Conservation (phyloP, 441 rosid species). For the Gossypium armourianum region DNA sequence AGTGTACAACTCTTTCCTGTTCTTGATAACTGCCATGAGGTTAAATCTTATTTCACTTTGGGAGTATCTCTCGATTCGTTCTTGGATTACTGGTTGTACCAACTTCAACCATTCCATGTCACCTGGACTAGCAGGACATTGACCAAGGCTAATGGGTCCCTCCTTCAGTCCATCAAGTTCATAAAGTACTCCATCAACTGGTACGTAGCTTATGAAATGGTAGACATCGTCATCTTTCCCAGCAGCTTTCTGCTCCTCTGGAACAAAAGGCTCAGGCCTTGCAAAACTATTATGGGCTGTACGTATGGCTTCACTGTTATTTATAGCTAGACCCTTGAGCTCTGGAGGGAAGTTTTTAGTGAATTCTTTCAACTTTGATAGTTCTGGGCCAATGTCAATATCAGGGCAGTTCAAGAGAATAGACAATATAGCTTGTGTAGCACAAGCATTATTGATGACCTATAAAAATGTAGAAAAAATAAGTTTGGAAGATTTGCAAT, state of each 20-base stretch:
- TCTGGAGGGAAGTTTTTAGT: conserved; percentile 84
- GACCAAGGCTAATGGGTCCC: conserved; percentile 90
- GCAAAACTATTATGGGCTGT: conserved; percentile 88
- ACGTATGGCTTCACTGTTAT: conserved; percentile 84
- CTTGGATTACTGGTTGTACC: conserved; percentile 94
- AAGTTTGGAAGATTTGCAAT: background rate
- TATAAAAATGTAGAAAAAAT: conserved; percentile 14
- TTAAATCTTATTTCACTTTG: conserved; percentile 84
- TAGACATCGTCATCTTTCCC: conserved; percentile 82
- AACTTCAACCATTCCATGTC: conserved; percentile 67
- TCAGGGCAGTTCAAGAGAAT: conserved; percentile 78
- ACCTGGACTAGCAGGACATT: conserved; percentile 39
- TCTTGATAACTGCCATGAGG: conserved; percentile 81
- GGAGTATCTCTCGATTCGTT: conserved; percentile 75
- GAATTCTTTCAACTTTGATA: conserved; percentile 68
- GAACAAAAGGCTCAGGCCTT: conserved; percentile 86
- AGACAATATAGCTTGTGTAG: conserved; percentile 89
- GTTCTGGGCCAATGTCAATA: conserved; percentile 76
- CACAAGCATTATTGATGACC: conserved; percentile 93
- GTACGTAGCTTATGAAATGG: conserved; percentile 88
- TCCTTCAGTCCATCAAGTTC: conserved; percentile 93
- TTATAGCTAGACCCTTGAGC: conserved; percentile 89
- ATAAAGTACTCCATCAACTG: conserved; percentile 75
- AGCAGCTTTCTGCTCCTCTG: conserved; percentile 74
- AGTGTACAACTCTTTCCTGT: conserved; percentile 71